phyloP scores from a whole-genome alignment of 345 rosid species.

The Syzygium oleosum region DNA sequence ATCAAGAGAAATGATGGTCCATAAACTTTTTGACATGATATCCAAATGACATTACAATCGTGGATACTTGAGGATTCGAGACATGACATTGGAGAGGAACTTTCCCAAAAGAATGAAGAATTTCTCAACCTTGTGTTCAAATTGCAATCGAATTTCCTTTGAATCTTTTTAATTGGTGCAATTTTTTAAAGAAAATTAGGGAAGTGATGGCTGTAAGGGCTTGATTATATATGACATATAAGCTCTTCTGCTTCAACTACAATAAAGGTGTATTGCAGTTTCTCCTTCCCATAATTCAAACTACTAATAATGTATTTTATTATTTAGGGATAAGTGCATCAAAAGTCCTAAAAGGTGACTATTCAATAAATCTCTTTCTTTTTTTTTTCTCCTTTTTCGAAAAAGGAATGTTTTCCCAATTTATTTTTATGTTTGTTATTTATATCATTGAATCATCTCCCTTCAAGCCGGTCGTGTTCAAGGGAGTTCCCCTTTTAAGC shows the following conservation, averaged over 20 bases:
- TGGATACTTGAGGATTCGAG: neutral
- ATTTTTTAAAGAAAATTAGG: neutral
- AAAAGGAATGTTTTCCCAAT: neutral
- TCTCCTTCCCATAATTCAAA: too few relatives aligned
- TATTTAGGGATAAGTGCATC: too few relatives aligned
- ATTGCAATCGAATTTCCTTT: neutral
- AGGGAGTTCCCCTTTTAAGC: neutral
- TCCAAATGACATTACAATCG: neutral
- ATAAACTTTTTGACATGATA: neutral
- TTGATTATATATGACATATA: neutral
- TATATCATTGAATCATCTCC: neutral
- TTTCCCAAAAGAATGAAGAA: neutral
- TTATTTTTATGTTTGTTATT: neutral
- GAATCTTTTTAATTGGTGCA: neutral
- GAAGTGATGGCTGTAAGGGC: neutral
- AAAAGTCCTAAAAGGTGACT: neutral
- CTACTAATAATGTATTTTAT: too few relatives aligned
- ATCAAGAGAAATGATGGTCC: neutral
- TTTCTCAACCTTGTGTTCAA: neutral
- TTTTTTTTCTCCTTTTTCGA: rapidly evolving
- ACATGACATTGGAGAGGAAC: neutral
- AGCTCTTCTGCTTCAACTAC: neutral
- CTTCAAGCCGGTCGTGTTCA: neutral
- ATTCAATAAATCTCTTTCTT: neutral
- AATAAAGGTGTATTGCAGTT: neutral